phyloP scores from a whole-genome alignment of 169 alveolate genomes.

The Plasmodium inui region DNA sequence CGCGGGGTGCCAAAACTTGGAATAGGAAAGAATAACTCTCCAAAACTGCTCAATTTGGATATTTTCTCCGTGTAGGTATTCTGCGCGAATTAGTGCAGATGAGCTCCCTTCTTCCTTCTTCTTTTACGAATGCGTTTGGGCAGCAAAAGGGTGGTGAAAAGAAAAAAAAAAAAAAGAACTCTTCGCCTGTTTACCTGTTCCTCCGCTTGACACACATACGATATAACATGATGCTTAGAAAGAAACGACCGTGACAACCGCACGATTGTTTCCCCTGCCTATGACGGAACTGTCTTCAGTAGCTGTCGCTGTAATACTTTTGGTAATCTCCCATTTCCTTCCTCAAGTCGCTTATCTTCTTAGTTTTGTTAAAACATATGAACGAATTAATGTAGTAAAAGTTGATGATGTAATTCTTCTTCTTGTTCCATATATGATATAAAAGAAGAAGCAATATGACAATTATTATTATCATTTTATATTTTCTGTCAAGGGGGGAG shows the following conservation, averaged over 20 bases:
- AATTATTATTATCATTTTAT: slow-evolving; percentile 69
- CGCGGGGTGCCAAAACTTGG: background rate
- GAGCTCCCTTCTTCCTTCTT: background rate
- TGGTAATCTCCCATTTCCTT: slow-evolving; percentile 65
- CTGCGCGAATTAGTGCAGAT: background rate
- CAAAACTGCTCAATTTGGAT: background rate
- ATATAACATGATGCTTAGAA: background rate
- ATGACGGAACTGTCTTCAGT: background rate
- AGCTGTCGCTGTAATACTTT: slow-evolving; percentile 48
- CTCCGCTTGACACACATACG: background rate
- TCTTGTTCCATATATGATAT: slow-evolving; percentile 76
- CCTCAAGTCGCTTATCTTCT: slow-evolving; percentile 36
- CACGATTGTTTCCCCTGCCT: background rate
- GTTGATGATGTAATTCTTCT: slow-evolving; percentile 66
- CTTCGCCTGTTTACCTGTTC: background rate
- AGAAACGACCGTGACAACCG: background rate
- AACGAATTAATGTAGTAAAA: slow-evolving; percentile 66
- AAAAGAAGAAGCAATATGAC: slow-evolving; percentile 55
- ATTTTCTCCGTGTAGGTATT: background rate
- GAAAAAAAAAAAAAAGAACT: background rate
- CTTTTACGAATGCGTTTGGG: background rate
- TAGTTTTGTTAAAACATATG: slow-evolving; percentile 59
- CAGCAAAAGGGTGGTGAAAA: background rate
- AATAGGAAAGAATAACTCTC: background rate
- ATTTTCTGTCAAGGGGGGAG: background rate